Conservation (phyloP, 345 rosid species). For the Euphorbia peplus region DNA sequence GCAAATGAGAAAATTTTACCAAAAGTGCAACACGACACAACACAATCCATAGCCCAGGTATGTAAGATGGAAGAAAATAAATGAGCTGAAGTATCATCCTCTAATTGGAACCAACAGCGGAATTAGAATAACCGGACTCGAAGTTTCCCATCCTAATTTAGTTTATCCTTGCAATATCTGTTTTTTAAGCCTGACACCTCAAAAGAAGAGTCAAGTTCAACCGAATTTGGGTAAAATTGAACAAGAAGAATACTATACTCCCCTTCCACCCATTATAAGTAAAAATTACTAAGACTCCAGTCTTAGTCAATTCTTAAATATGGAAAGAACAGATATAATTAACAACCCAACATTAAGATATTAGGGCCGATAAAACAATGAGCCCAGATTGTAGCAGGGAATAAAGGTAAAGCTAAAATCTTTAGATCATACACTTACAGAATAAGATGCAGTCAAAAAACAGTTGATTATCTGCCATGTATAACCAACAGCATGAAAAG, state of each 20-base stretch:
- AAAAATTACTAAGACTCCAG: neutral
- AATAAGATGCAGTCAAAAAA: slow-evolving; percentile 90
- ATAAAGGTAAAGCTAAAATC: slow-evolving; percentile 6
- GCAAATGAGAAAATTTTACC: neutral
- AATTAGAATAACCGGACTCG: neutral
- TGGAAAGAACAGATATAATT: neutral
- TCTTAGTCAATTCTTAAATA: neutral
- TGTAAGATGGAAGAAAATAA: neutral
- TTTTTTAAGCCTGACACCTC: slow-evolving; percentile 4
- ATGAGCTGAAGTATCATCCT: neutral
- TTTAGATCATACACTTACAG: slow-evolving; percentile 52
- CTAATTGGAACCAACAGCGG: neutral
- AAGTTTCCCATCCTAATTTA: neutral
- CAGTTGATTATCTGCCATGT: slow-evolving; percentile 91
- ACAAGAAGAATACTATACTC: neutral
- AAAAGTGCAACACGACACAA: too few species aligned
- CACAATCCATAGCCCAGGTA: neutral
- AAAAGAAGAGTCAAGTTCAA: neutral
- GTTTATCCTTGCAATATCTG: neutral
- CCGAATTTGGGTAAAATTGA: neutral
- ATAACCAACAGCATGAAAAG: slow-evolving; percentile 87
- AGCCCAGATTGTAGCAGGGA: neutral
- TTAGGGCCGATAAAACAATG: neutral
- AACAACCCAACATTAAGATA: neutral
- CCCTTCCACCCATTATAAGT: too few species aligned